phyloP scores from a whole-genome alignment of 352 stramenopile species.

The Phytophthora pini region DNA sequence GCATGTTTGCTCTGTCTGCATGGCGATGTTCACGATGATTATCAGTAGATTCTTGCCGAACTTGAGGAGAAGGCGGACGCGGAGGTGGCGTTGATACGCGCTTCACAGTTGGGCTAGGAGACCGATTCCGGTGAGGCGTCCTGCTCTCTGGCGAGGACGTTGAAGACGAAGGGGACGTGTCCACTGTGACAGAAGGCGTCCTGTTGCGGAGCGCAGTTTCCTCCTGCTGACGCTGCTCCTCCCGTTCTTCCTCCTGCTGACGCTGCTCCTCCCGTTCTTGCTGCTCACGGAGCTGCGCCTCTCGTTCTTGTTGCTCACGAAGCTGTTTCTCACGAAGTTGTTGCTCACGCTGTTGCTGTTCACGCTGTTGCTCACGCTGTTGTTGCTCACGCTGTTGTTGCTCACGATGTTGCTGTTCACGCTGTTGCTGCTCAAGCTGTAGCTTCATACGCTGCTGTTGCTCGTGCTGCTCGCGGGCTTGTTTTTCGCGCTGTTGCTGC shows the following conservation, averaged over 20 bases:
- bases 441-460: slow-evolving; percentile 22
- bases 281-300: slow-evolving; percentile 18
- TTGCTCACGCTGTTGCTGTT: slow-evolving; percentile 25
- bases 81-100: slow-evolving; percentile 35
- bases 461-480: slow-evolving; percentile 24
- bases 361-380: slow-evolving; percentile 17
- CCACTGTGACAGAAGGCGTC: slow-evolving; percentile 46
- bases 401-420: slow-evolving; percentile 13
- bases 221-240: slow-evolving; percentile 24
- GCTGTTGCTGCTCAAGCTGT: slow-evolving; percentile 21
- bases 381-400: slow-evolving; percentile 26
- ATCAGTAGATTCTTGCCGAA: slow-evolving; percentile 16
- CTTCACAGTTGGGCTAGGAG: slow-evolving; percentile 37
- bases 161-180: slow-evolving; percentile 23
- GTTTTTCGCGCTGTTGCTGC: slow-evolving; percentile 2
- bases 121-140: slow-evolving; percentile 17
- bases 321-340: slow-evolving; percentile 23
- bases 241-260: slow-evolving; percentile 32
- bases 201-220: slow-evolving; percentile 23
- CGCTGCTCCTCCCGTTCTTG: slow-evolving; percentile 21
- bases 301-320: slow-evolving; percentile 19
- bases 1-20: slow-evolving; percentile 19
- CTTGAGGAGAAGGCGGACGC: slow-evolving; percentile 36
- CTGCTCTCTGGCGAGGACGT: slow-evolving; percentile 16
- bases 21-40: slow-evolving; percentile 24